Percentiles rank a stretch among this genome's conserved stretches.
Conservation (phyloP, 1,284 basidiomycete genomes). For the Mycena citricolor region DNA sequence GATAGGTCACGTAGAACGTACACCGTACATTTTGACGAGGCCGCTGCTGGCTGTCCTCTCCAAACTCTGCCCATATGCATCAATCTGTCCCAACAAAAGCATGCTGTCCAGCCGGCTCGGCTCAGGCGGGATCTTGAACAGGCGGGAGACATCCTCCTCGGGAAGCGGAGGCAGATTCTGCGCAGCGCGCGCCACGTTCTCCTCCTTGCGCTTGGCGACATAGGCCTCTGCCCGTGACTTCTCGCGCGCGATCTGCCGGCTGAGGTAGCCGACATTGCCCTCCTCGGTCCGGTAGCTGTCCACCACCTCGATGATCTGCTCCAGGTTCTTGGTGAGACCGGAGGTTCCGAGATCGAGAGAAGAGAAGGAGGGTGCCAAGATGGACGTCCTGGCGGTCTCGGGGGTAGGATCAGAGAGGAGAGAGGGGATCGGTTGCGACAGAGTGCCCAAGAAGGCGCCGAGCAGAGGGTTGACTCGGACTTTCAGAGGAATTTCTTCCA, state of each 20-base stretch:
- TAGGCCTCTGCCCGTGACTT: conserved; percentile 80
- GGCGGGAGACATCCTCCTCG: conserved; percentile 77
- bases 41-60: conserved; percentile 69
- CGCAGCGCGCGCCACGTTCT: conserved; percentile 80
- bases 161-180: conserved; percentile 88
- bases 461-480: conserved; percentile 87
- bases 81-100: conserved; percentile 84
- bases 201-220: conserved; percentile 84
- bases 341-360: conserved; percentile 61
- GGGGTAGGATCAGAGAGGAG: conserved; percentile 38
- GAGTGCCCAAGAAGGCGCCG: conserved; percentile 79
- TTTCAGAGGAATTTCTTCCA: conserved; percentile 88
- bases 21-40: conserved; percentile 76
- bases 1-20: conserved; percentile 29
- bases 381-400: conserved; percentile 38
- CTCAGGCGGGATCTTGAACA: conserved; percentile 89
- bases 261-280: conserved; percentile 91
- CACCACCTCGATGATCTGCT: conserved; percentile 82
- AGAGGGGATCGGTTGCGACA: conserved; percentile 48
- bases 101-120: conserved; percentile 90
- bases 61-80: conserved; percentile 78
- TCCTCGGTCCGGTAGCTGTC: conserved; percentile 89
- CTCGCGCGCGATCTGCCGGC: conserved; percentile 90
- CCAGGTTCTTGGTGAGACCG: conserved; percentile 67
- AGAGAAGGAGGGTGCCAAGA: conserved; percentile 55